Conservation (phyloP, 176 grass and related monocot genomes). For the Ampelocalamus luodianensis region DNA sequence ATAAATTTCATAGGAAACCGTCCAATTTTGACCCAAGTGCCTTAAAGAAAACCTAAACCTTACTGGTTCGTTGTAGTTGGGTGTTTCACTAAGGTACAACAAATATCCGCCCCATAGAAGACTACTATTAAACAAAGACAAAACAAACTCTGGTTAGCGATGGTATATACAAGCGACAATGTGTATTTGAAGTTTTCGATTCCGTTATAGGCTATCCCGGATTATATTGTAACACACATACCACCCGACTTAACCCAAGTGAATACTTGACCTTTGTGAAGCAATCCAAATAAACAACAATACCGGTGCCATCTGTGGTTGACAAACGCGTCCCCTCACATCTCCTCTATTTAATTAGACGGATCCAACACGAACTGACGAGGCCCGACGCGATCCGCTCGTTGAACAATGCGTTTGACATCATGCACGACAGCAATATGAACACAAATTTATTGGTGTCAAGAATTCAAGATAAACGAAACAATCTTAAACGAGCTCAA, state of each 20-base stretch:
- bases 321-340: not conserved
- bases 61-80: not conserved
- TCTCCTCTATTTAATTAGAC: not conserved
- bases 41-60: not conserved
- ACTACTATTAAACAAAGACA: not conserved
- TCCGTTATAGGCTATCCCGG: not conserved
- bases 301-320: not conserved
- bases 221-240: not conserved
- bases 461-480: not conserved
- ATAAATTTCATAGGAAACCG: not conserved
- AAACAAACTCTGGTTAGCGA: not conserved
- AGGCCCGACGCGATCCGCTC: not conserved
- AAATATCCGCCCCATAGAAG: not conserved
- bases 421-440: not conserved
- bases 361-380: not conserved
- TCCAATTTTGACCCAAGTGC: not conserved
- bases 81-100: not conserved
- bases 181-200: not conserved
- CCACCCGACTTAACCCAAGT: not conserved
- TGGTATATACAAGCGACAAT: too few species aligned
- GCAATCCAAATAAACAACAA: not conserved
- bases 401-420: constrained; percentile 26
- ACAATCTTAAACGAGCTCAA: not conserved
- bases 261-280: not conserved
- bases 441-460: not conserved